Base-by-base conservation (phyloP, 2,329 filamentous ascomycete genomes). In the Chaetomium sp. region DNA sequence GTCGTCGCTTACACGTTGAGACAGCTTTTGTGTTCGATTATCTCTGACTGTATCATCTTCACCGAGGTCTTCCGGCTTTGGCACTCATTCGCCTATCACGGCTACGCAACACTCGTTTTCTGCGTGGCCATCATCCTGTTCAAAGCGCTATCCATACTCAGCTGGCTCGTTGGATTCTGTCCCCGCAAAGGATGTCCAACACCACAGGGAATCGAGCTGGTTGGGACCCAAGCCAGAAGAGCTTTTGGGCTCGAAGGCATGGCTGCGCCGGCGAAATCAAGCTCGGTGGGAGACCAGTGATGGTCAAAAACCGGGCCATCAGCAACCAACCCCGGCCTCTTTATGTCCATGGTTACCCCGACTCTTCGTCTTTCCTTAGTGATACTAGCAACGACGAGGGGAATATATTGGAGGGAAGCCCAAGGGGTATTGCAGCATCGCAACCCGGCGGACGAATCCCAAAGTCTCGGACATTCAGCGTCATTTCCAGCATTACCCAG, bases 401-500 rank as follows among this genome's bases (percentile, higher is more conserved):
- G 21, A 45, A 57, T 2, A 6, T 35, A 21, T 2, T 25, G 7
- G 21, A 56, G n/a, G 4, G n/a, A 16, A 49, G 16, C 27, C 21
- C 25, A 47, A 49, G 31, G 57, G 49, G 42, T 38, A 21, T 38
- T 23, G 51, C 49, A 35, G 3, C 12, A 23, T 50, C 47, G 1
- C 51, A 60, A 2, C 33, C 35, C n/a, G 53, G 27, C 1, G 23
- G 27, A 4, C 49, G 56, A 1, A 59, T 70, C 3, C 47, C 69
- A 2, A 72, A 68, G 60, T 69, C 69, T 21, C 67, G 65, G 9
- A 69, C 70, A 1, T 56, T 68, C 12, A 62, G 62, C 19, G 67
- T 70, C 3, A 56, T 72, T 10, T 70, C 68, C 6, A 68, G 53
- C 38, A 57, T 72, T n/a, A 66, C 68, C 8, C 60, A 67, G 10